A percentile compares a stretch with the other conserved stretches of the same genome.
Evolutionary conservation across 371 early-diverging fungal genomes (phyloP).

Genomic region (Mucor indicus): DNA sequence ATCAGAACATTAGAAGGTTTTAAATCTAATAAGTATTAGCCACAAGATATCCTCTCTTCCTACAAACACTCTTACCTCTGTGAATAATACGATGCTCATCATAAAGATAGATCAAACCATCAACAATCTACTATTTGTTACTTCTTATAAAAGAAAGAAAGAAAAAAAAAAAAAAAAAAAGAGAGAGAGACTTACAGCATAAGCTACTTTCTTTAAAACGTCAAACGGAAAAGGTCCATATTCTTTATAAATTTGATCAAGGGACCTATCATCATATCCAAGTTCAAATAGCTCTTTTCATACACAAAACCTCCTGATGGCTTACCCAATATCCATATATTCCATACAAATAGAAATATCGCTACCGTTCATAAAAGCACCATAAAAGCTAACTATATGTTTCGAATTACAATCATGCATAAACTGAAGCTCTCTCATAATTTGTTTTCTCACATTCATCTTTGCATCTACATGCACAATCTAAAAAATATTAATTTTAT

Average conservation of each 20-base stretch:
- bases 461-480: slow-evolving; percentile 78
- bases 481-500: slow-evolving; percentile 29
- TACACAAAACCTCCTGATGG: not conserved
- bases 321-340: slow-evolving; percentile 83
- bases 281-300: not conserved
- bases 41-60: not conserved
- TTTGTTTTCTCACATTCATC: slow-evolving; percentile 72
- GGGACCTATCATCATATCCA: slow-evolving; percentile 59
- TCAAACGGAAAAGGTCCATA: slow-evolving; percentile 74
- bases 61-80: slow-evolving; percentile 46
- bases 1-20: slow-evolving; percentile 83
- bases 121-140: slow-evolving; percentile 49
- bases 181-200: slow-evolving; percentile 52
- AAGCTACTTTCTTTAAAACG: slow-evolving; percentile 73
- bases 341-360: slow-evolving; percentile 92
- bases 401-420: slow-evolving; percentile 82
- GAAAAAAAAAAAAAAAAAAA: not conserved
- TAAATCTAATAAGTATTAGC: slow-evolving; percentile 53
- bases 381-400: slow-evolving; percentile 88
- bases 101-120: slow-evolving; percentile 82
- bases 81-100: slow-evolving; percentile 85
- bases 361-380: slow-evolving; percentile 79
- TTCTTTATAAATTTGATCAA: slow-evolving; percentile 78
- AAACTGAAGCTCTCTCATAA: slow-evolving; percentile 84
- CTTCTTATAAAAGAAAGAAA: not conserved